Conservation (phyloP, 2,329 filamentous ascomycete genomes). For the Orbilia blumenaviensis region DNA sequence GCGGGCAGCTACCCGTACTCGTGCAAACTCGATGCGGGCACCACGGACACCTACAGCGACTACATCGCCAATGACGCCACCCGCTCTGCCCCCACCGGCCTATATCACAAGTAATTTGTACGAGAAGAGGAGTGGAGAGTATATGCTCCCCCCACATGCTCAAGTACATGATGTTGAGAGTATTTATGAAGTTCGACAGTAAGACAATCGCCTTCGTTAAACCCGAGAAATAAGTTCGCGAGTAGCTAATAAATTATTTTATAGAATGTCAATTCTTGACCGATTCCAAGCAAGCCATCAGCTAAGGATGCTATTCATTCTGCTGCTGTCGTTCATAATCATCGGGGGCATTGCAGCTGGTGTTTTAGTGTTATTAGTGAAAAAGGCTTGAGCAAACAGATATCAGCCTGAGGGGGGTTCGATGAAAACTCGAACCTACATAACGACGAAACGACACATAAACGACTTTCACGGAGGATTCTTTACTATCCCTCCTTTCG, state of each 20-base stretch:
- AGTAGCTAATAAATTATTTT: background rate
- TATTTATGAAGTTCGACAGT: constrained; percentile 42
- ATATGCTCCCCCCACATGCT: constrained; percentile 37
- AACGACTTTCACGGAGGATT: background rate
- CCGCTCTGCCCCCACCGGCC: constrained; percentile 28
- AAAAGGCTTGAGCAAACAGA: constrained; percentile 44
- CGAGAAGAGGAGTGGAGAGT: constrained; percentile 30
- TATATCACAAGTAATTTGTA: constrained; percentile 14
- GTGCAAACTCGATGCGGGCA: constrained; percentile 14
- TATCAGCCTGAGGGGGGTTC: background rate
- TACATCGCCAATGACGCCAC: background rate
- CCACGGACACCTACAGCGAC: constrained; percentile 16
- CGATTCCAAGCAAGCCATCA: constrained; percentile 25
- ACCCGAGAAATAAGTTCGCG: background rate
- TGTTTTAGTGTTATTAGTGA: constrained; percentile 38
- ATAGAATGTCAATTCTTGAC: constrained; percentile 25
- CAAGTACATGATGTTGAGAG: constrained; percentile 36
- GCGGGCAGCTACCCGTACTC: background rate
- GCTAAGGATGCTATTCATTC: constrained; percentile 41
- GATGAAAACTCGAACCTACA: background rate
- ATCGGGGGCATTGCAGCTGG: constrained; percentile 39
- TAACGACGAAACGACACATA: constrained; percentile 3
- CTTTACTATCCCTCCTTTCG: background rate
- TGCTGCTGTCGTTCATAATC: constrained; percentile 40
- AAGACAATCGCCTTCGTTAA: constrained; percentile 7